Evolutionary conservation across 1,139 yeast genomes (phyloP), one percentile per base, ranked within the genome.

Genomic region (Pichia sp.): DNA sequence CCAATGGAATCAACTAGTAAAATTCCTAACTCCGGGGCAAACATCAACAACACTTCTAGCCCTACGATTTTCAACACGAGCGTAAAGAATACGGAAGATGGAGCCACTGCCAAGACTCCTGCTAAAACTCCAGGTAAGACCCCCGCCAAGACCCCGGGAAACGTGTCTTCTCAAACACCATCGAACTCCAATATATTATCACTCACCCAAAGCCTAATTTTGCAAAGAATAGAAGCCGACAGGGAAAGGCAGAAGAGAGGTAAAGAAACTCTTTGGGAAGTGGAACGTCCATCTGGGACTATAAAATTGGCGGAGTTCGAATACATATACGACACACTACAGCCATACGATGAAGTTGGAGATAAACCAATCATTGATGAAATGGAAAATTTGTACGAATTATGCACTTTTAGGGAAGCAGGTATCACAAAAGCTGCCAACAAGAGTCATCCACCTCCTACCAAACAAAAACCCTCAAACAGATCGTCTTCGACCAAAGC

Each of bases 181-280:
- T 23, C 56, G 30, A 15, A 42, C 8, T 10, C 26, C n/a, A 53
- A 47, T 34, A 38, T 49, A 8, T 42, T 49, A 19, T 31, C 67
- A 65, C 45, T 63, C 61, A 67, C 72, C 62, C 48, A 65, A 29
- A 71, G 79, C 49, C 86, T 85, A 61, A 82, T 87, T 13, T 67
- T 87, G n/a, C 74, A 80, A 43, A 74, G 96, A 57, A 87, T 90
- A 82, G 96, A 90, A 66, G 93, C 87, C 59, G 96, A 90, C 67
- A 73, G 96, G 61, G 97, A 90, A 67, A 75, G 93, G 8, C 90
- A 87, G 62, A 90, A 90, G 66, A 77, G 87, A 57, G 80, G 86
- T 15, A 87, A 89, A 62, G 96, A 90, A 64, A 79, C 76, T 29
- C 72, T 84, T 38, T 88, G 96, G 95, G 79, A 82, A 13, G 82